Percentiles rank a stretch among this genome's conserved stretches.
These are phyloP conservation scores for Acanthamoeba sp. DNA, from an alignment of 208 protist genomes.

Conservation along the genomic window DNA sequence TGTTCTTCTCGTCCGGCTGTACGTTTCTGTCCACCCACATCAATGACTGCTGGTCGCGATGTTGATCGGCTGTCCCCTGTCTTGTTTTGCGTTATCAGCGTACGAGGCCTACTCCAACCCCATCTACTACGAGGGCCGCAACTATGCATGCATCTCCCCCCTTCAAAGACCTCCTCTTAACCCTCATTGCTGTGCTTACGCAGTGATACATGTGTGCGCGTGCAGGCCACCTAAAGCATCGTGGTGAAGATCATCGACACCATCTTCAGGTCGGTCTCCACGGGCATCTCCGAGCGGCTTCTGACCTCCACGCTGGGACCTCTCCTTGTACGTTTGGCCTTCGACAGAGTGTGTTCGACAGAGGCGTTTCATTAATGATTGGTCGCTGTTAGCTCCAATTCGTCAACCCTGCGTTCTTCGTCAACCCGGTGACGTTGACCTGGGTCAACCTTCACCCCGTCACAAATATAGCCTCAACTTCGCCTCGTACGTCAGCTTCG, in stretches of 20 bases:
- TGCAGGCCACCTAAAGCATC: neutral
- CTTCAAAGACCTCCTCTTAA: no score
- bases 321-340: neutral
- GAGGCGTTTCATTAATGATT: neutral
- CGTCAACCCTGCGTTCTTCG: slow-evolving; percentile 3
- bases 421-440: neutral
- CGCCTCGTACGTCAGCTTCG: slow-evolving; percentile 33
- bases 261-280: neutral
- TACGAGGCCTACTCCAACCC: slow-evolving; percentile 19
- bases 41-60: neutral
- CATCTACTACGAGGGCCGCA: slow-evolving; percentile 32
- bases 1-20: slow-evolving; percentile 19
- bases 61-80: neutral
- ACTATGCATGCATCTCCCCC: slow-evolving; percentile 15
- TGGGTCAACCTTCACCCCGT: slow-evolving; percentile 13
- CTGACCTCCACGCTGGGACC: neutral
- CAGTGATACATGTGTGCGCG: neutral
- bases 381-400: neutral
- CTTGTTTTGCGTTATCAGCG: neutral
- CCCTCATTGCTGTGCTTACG: neutral
- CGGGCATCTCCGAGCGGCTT: neutral
- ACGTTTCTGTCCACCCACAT: neutral
- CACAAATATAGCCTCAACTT: slow-evolving; percentile 22
- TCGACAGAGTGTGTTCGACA: neutral
- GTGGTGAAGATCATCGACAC: slow-evolving; percentile 14